Evolutionary conservation across 192 early-diverging fungal genomes (phyloP), one percentile per base, ranked within the genome.

Genomic region (Mortierella antarctica): DNA sequence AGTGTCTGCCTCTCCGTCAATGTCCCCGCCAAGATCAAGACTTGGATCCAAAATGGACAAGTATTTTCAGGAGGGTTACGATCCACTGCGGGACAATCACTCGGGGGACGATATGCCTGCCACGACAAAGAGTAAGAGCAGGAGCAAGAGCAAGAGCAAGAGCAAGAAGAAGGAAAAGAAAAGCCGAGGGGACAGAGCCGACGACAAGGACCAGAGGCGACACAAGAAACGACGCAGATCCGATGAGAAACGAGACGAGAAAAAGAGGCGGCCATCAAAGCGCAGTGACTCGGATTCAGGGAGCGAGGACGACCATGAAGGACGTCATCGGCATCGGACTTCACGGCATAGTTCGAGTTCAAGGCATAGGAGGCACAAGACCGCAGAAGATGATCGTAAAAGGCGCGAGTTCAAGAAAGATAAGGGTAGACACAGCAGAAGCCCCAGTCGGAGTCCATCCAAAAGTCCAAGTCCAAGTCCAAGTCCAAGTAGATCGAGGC

Each of bases 11-110:
- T 41, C 64, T 20, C 18, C 60, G 20, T 40, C 18, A 50, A 13
- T 47, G 44, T 41, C 56, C 8, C 14, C 57, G 15, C 61, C 71
- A 49, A 80, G 82, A 44, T 74, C 82, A n/a, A 79, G 39, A 20
- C 68, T 82, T 11, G 75, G 81, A 14, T 86, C 88, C 3, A 69
- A 83, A 15, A 89, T 89, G 88, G 88, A 89, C 66, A 88, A 86
- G 70, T 89, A 89, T 49, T 89, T 89, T 74, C 48, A 69, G 39
- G 74, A 83, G 5, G 75, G 71, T 17, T 89, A 88, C 71, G 84
- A 89, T 73, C 88, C 88, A 14, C 59, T 56, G 7, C 21, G 69
- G 40, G 87, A 88, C 54, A 78, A 60, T 12, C 62, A 64, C 7
- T 78, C 74, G 45, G 85, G 72, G 5, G 69, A 68, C 8, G 62